Evolutionary conservation across 768 basidiomycete genomes (phyloP).

Genomic region (Suillus sp.): DNA sequence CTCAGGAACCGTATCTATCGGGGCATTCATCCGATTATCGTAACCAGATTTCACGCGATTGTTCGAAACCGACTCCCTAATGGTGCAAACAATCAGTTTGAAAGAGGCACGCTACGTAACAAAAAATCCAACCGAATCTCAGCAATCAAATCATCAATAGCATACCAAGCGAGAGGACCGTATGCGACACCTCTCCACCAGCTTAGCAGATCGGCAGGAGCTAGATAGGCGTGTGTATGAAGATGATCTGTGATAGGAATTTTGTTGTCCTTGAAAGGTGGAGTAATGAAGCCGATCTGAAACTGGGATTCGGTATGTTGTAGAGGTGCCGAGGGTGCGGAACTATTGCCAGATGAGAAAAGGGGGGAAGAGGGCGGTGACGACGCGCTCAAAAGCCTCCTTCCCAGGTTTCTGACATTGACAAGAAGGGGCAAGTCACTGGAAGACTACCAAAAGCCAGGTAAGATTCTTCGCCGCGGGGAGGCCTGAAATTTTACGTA

Average conservation of each 20-base stretch:
- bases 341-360: conserved; percentile 18
- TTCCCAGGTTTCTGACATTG: conserved; percentile 58
- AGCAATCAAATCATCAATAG: conserved; percentile 76
- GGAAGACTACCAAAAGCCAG: conserved; percentile 52
- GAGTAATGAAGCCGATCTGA: conserved; percentile 76
- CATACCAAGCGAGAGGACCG: conserved; percentile 71
- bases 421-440: conserved; percentile 75
- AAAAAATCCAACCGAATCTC: conserved; percentile 65
- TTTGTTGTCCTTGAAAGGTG: conserved; percentile 75
- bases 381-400: conserved; percentile 54
- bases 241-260: conserved; percentile 81
- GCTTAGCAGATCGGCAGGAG: conserved; percentile 62
- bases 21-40: conserved; percentile 54
- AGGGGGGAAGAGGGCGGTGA: conserved; percentile 40
- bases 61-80: conserved; percentile 72
- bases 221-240: conserved; percentile 74
- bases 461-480: conserved; percentile 14
- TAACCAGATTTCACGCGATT: conserved; percentile 84
- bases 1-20: conserved; percentile 72
- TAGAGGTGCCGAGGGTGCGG: conserved; percentile 32
- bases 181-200: conserved; percentile 76
- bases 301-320: conserved; percentile 42
- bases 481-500: conserved; percentile 37
- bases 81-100: conserved; percentile 8
- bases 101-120: conserved; percentile 11